Evolutionary conservation across 2,329 filamentous ascomycete genomes (phyloP).

Genomic region (Colletotrichum liaoningense): DNA sequence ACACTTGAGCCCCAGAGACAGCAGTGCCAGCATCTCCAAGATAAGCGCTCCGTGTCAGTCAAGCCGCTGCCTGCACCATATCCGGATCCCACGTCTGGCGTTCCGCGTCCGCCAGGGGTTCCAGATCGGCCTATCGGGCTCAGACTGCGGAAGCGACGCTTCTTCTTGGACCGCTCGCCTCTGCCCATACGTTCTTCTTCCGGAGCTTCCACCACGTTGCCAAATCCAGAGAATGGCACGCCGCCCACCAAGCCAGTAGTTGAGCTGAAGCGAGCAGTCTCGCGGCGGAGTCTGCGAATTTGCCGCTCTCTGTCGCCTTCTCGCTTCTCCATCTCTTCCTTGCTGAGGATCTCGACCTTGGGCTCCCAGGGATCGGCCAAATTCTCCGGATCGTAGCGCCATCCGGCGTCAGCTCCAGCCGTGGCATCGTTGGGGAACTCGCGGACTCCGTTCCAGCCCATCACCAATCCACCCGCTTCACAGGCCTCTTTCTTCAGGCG

Average conservation of each 20-base stretch:
- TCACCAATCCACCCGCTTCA: slow-evolving; percentile 88
- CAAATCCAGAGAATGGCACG: slow-evolving; percentile 68
- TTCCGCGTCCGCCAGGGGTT: slow-evolving; percentile 79
- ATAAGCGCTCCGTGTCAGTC: slow-evolving; percentile 80
- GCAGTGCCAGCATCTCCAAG: slow-evolving; percentile 92
- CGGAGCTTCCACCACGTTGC: slow-evolving; percentile 57
- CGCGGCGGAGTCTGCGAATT: slow-evolving; percentile 84
- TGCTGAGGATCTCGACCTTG: slow-evolving; percentile 83
- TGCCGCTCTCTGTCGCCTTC: slow-evolving; percentile 95
- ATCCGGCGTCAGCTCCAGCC: slow-evolving; percentile 85
- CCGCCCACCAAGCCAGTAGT: slow-evolving; percentile 84
- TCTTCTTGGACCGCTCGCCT: slow-evolving; percentile 94
- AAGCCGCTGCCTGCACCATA: slow-evolving; percentile 77
- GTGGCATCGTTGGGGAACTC: slow-evolving; percentile 92
- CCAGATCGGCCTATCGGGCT: slow-evolving; percentile 79
- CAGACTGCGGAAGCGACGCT: slow-evolving; percentile 88
- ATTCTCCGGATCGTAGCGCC: slow-evolving; percentile 94
- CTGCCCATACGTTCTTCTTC: slow-evolving; percentile 89
- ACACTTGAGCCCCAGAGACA: slow-evolving; percentile 88
- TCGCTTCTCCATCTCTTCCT: slow-evolving; percentile 97
- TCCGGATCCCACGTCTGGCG: slow-evolving; percentile 78
- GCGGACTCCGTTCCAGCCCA: slow-evolving; percentile 70
- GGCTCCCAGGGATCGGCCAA: slow-evolving; percentile 88
- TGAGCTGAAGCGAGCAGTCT: slow-evolving; percentile 92
- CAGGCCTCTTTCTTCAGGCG: slow-evolving; percentile 96